These are phyloP conservation scores for Linnemannia exigua DNA, from an alignment of 192 early-diverging fungal species.

Conservation along the genomic window DNA sequence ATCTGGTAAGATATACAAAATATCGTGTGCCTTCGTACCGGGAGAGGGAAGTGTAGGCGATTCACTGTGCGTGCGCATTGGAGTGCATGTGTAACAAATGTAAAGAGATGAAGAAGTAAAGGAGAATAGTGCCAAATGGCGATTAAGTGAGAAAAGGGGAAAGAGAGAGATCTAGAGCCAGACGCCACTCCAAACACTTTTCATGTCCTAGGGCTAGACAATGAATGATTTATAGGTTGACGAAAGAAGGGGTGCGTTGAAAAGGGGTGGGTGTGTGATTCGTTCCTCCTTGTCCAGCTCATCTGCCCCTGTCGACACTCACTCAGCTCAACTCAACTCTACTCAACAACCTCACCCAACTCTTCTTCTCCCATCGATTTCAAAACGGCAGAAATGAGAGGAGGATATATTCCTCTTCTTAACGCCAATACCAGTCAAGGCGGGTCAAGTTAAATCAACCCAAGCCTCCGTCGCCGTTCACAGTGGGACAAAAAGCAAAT, in stretches of 20 bases:
- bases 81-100: neutral
- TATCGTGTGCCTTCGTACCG: neutral
- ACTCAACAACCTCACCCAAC: neutral
- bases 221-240: neutral
- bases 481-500: too few species aligned
- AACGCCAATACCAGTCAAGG: neutral
- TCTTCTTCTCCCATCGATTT: neutral
- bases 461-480: neutral
- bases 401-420: neutral
- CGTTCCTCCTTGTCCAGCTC: neutral
- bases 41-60: neutral
- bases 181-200: neutral
- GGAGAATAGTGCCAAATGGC: neutral
- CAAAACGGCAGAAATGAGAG: constrained; percentile 2
- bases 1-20: too few species aligned
- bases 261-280: neutral
- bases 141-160: neutral
- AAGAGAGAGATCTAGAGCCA: neutral
- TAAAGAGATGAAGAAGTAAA: neutral
- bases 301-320: neutral
- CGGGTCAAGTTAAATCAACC: neutral
- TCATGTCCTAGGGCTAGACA: neutral
- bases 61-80: too few species aligned
- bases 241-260: neutral
- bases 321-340: neutral